Conservation (phyloP, 2,329 filamentous ascomycete species). For the Pseudogymnoascus sp. region DNA sequence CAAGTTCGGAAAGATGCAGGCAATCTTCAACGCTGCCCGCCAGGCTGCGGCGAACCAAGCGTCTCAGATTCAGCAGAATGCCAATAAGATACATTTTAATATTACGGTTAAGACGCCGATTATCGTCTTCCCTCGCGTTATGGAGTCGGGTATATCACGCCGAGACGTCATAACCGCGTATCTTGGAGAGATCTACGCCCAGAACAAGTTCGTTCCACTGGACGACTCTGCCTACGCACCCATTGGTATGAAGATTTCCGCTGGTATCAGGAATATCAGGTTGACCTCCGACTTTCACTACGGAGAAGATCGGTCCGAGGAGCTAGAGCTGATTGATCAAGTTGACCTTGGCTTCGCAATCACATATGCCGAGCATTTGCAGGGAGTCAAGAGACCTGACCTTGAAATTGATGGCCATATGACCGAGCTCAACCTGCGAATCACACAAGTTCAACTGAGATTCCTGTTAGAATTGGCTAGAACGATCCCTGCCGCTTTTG, state of each 20-base stretch:
- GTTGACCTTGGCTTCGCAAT: constrained; percentile 91
- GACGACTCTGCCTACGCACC: constrained; percentile 66
- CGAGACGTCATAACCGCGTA: constrained; percentile 86
- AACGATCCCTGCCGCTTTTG: constrained; percentile 81
- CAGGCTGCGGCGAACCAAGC: constrained; percentile 92
- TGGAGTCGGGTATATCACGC: constrained; percentile 58
- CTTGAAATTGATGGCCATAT: constrained; percentile 85
- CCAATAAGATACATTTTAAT: constrained; percentile 87
- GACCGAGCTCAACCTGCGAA: constrained; percentile 82
- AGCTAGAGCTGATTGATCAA: constrained; percentile 93
- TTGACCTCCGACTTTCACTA: constrained; percentile 88
- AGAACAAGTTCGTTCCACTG: constrained; percentile 81
- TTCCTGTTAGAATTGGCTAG: constrained; percentile 81
- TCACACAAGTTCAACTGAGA: constrained; percentile 86
- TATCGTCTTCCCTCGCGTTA: constrained; percentile 79
- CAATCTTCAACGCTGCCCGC: constrained; percentile 92
- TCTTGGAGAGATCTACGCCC: constrained; percentile 92
- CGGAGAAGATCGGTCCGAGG: constrained; percentile 60
- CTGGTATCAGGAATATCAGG: constrained; percentile 85
- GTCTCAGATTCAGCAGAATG: constrained; percentile 83
- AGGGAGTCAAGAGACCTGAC: constrained; percentile 72
- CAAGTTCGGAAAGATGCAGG: constrained; percentile 99
- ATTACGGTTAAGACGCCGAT: constrained; percentile 92
- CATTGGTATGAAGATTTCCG: constrained; percentile 79
- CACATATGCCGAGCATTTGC: constrained; percentile 79